Evolutionary conservation across 768 basidiomycete species (phyloP).

Genomic region (Tulasnella sp.): DNA sequence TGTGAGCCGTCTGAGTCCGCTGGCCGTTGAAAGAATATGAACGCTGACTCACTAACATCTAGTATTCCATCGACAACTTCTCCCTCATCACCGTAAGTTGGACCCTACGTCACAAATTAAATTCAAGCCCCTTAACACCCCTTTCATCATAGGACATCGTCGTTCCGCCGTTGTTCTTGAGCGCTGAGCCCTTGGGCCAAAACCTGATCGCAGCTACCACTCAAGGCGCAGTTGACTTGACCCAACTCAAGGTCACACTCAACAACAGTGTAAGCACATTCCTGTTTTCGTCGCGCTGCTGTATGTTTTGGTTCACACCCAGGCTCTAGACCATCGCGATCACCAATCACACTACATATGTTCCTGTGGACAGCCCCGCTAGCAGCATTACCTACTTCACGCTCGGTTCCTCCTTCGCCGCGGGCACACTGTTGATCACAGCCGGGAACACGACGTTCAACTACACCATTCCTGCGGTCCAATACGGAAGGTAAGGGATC

Average conservation of each 20-base stretch:
- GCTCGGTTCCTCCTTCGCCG: constrained; percentile 30
- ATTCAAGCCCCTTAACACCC: not conserved
- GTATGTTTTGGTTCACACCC: not conserved
- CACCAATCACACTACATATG: constrained; percentile 30
- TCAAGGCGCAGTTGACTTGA: constrained; percentile 36
- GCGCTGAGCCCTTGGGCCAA: constrained; percentile 40
- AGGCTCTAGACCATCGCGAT: constrained; percentile 27
- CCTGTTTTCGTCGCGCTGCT: too few species aligned
- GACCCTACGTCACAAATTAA: not conserved
- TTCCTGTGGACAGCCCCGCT: constrained; percentile 37
- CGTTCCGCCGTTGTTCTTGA: constrained; percentile 38
- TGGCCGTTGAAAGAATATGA: not conserved
- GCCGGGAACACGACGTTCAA: constrained; percentile 33
- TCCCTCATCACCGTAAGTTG: constrained; percentile 32
- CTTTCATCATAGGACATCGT: constrained; percentile 30
- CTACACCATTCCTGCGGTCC: constrained; percentile 34
- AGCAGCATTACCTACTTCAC: constrained; percentile 40
- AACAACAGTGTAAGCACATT: constrained; percentile 32
- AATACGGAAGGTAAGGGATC: constrained; percentile 33
- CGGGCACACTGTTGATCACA: constrained; percentile 35
- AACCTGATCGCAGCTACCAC: constrained; percentile 41
- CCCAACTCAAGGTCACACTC: constrained; percentile 29
- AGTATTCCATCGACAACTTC: constrained; percentile 42
- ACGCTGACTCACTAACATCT: not conserved
- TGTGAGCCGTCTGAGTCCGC: constrained; percentile 7